Evolutionary conservation across 345 rosid genomes (phyloP).

Genomic region (Boechera stricta): DNA sequence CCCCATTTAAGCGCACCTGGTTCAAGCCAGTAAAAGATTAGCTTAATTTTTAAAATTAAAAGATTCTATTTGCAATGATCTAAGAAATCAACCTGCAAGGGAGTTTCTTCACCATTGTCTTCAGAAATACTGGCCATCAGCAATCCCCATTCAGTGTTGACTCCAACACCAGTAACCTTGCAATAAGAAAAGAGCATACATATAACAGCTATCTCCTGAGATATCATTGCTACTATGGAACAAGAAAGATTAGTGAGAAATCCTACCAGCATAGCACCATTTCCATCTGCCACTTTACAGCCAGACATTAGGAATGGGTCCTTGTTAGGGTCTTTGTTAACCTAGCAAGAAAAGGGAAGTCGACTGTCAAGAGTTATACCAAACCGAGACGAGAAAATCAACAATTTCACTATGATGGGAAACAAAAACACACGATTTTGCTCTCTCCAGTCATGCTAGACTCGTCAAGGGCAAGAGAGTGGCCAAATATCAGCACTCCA

Average conservation of each 20-base stretch:
- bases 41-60: constrained; percentile 14
- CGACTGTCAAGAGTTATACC: constrained; percentile 4
- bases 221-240: background rate
- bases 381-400: background rate
- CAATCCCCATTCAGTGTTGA: constrained; percentile 97
- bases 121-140: constrained; percentile 98
- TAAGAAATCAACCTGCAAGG: constrained; percentile 62
- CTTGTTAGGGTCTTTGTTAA: constrained; percentile 73
- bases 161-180: constrained; percentile 94
- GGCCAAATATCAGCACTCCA: constrained; percentile 79
- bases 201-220: background rate
- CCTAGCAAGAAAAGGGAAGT: constrained; percentile 51
- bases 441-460: constrained; percentile 99
- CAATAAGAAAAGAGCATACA: constrained; percentile 23
- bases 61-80: background rate
- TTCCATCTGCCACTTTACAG: constrained; percentile 98
- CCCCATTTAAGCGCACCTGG: constrained; percentile 97
- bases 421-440: constrained; percentile 64
- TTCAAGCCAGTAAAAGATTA: constrained; percentile 20
- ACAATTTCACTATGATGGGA: background rate
- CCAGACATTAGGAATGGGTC: constrained; percentile 98
- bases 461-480: constrained; percentile 91
- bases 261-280: constrained; percentile 88
- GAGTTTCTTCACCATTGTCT: constrained; percentile 88
- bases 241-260: background rate